These are phyloP conservation scores for Naganishia onofrii DNA, from an alignment of 768 basidiomycete species.

Conservation along the genomic window DNA sequence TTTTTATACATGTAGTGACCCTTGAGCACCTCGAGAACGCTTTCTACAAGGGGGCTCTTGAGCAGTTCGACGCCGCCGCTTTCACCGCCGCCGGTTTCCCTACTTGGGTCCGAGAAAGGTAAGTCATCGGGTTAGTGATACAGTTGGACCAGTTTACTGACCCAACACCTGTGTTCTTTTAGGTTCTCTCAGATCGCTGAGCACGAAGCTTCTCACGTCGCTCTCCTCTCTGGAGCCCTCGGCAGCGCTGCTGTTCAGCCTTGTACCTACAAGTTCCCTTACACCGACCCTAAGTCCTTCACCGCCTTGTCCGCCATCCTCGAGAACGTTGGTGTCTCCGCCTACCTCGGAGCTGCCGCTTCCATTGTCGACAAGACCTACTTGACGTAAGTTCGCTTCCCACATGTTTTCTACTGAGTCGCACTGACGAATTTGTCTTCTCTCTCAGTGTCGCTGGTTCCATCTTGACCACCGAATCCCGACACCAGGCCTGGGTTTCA, in stretches of 20 bases:
- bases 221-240: constrained; percentile 57
- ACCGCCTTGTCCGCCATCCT: constrained; percentile 58
- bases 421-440: constrained; percentile 54
- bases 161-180: too few species aligned
- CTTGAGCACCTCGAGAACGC: constrained; percentile 52
- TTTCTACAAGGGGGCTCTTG: constrained; percentile 49
- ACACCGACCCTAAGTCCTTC: constrained; percentile 58
- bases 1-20: constrained; percentile 32
- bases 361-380: constrained; percentile 57
- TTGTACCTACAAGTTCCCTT: constrained; percentile 65
- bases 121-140: background rate
- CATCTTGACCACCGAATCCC: constrained; percentile 64
- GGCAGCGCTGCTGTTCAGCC: constrained; percentile 57
- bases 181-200: constrained; percentile 58
- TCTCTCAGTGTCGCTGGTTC: constrained; percentile 55
- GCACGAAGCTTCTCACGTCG: constrained; percentile 63
- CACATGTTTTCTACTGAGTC: constrained; percentile 30
- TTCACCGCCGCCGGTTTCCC: constrained; percentile 55
- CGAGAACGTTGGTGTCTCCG: constrained; percentile 61
- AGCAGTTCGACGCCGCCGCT: constrained; percentile 57
- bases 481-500: constrained; percentile 66
- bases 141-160: background rate
- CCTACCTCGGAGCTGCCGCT: constrained; percentile 62
- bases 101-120: constrained; percentile 57
- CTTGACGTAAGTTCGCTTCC: constrained; percentile 31